Base-by-base conservation (phyloP, 192 early-diverging fungal species). In the Coemansia sp. region DNA sequence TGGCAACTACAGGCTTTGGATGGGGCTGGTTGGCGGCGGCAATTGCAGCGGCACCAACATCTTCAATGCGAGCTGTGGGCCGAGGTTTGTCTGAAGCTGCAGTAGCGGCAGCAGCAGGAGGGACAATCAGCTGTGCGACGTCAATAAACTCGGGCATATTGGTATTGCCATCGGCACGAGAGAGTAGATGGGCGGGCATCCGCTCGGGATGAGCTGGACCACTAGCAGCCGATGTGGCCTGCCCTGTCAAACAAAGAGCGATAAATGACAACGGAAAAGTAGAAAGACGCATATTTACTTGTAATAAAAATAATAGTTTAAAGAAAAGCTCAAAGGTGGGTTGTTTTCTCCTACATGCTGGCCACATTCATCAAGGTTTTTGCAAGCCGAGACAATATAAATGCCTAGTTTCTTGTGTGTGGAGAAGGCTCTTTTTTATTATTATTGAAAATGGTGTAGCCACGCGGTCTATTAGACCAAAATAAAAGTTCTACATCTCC, bases 61-160 rank as follows among this genome's bases (percentile, higher is more conserved):
- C 72, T 49, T 66, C 68, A 20, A 79, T 63, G 33, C 41, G 61
- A 11, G 72, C 77, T 0, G 77, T 79, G 6, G 77, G 77, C 22
- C 72, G 68, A 2, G 71, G 52, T 54, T 51, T 57, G 7, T 59
- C 60, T 38, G 60, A 15, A 51, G 60, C 8, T 20, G 61, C 38
- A 27, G 54, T 42, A 20, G n/a, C 9, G 49, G n/a, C 49, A 11
- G 51, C 38, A 31, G 36, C 67, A 7, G 36, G 1, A 29, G 70
- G 66, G 18, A 60, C 66, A 18, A 67, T 65, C 18, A 68, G 41
- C 2, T 60, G 54, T 11, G 57, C 70, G 12, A 71, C 34, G 24
- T 72, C 75, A 20, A 72, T 72, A 18, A 68, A 47, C 29, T 69
- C 71, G 24, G 76, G 67, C 71, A 70, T 70, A 15, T 73, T 65